Conservation (phyloP, 805 yeast genomes). For the Ogataea populi-albae region DNA sequence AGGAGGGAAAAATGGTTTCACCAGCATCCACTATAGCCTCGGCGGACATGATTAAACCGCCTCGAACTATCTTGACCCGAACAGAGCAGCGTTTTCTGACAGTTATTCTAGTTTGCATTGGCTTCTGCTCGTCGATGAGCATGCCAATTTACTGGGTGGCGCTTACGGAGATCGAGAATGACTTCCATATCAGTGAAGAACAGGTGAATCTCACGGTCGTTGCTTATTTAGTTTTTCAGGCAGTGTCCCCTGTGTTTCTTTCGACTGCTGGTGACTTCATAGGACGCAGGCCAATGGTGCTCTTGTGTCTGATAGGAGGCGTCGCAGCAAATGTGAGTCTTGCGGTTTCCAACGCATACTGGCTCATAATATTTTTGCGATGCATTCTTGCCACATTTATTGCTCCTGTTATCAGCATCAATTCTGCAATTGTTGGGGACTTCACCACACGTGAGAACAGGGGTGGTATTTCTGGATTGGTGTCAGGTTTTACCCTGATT, state of each 20-base stretch:
- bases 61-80: conserved; percentile 45
- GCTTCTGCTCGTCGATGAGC: conserved; percentile 67
- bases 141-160: conserved; percentile 83
- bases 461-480: conserved; percentile 67
- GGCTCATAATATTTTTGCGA: conserved; percentile 62
- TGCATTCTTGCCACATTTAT: conserved; percentile 77
- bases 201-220: conserved; percentile 70
- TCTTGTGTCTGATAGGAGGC: conserved; percentile 53
- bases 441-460: conserved; percentile 60
- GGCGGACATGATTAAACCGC: conserved; percentile 5
- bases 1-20: too few relatives aligned
- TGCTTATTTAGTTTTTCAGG: conserved; percentile 73
- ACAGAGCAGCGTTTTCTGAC: conserved; percentile 42
- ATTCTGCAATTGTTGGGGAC: conserved; percentile 73
- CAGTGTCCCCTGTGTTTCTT: conserved; percentile 66
- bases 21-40: too few relatives aligned
- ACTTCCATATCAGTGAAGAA: conserved; percentile 56
- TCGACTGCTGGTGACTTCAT: conserved; percentile 64
- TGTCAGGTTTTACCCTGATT: conserved; percentile 59
- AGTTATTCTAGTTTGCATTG: conserved; percentile 41
- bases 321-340: conserved; percentile 63
- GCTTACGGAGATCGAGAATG: conserved; percentile 50
- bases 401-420: conserved; percentile 71
- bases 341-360: conserved; percentile 55
- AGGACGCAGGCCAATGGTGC: conserved; percentile 70